A percentile compares a stretch with the other conserved stretches of the same genome.
Conservation (phyloP, 495 filamentous ascomycete genomes). For the Hapsidospora chrysogenum region DNA sequence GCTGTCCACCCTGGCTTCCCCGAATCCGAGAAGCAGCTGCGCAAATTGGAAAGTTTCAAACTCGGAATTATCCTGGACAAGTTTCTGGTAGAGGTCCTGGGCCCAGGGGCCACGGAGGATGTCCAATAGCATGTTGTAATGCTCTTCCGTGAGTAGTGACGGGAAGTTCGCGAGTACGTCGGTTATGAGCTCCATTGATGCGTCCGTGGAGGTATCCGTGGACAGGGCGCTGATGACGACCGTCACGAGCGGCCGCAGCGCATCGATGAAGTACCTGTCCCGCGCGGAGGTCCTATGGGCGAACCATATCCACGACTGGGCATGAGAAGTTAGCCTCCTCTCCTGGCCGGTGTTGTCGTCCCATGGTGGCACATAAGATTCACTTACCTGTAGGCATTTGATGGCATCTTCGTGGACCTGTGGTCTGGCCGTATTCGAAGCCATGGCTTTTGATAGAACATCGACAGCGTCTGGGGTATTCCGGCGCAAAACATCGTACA, state of each 20-base stretch:
- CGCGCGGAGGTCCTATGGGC: constrained; percentile 41
- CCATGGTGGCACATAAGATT: too few species aligned
- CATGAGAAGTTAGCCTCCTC: constrained; percentile 3
- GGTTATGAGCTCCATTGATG: constrained; percentile 43
- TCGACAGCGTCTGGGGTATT: constrained; percentile 34
- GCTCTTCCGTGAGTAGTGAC: constrained; percentile 37
- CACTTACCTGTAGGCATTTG: constrained; percentile 39
- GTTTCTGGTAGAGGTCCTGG: constrained; percentile 26
- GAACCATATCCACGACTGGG: constrained; percentile 51
- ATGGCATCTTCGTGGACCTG: constrained; percentile 32
- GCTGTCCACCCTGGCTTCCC: constrained; percentile 37
- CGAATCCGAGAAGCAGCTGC: constrained; percentile 53
- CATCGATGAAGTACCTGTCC: constrained; percentile 30
- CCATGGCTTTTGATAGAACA: constrained; percentile 24
- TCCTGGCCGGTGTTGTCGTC: constrained; percentile 1
- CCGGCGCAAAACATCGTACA: constrained; percentile 31
- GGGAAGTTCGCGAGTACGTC: constrained; percentile 49
- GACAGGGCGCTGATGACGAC: constrained; percentile 39
- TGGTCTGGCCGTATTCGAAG: not conserved
- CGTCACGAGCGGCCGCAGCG: constrained; percentile 37
- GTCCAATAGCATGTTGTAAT: constrained; percentile 35
- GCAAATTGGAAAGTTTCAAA: constrained; percentile 52
- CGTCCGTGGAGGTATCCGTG: constrained; percentile 34
- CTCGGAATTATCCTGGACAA: constrained; percentile 44
- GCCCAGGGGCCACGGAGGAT: constrained; percentile 42